phyloP scores from a whole-genome alignment of 495 filamentous ascomycete genomes.

The Letharia columbiana region DNA sequence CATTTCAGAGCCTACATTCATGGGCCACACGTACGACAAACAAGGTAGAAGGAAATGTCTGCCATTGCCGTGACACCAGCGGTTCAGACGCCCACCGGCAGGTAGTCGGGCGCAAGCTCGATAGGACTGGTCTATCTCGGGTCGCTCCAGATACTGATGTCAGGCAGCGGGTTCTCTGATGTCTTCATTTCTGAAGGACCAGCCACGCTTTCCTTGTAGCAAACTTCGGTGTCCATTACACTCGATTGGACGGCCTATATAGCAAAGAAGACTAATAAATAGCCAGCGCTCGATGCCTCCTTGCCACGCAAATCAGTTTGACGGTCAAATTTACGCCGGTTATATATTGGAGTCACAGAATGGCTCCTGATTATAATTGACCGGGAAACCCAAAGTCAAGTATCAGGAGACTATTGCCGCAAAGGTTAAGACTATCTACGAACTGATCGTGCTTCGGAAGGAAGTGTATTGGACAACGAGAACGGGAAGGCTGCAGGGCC shows the following conservation, averaged over 20 bases:
- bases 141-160: background rate
- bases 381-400: background rate
- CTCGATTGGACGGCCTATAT: background rate
- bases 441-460: background rate
- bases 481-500: background rate
- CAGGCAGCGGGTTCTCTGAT: background rate
- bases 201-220: slow-evolving; percentile 1
- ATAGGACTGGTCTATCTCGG: background rate
- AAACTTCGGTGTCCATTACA: background rate
- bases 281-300: background rate
- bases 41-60: background rate
- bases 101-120: background rate
- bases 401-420: background rate
- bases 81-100: background rate
- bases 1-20: background rate
- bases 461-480: background rate
- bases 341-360: background rate
- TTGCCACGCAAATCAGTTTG: background rate
- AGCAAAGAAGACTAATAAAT: background rate
- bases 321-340: background rate
- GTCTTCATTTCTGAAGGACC: background rate
- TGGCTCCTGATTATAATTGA: background rate
- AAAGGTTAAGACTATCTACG: background rate
- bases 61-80: background rate
- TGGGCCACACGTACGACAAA: background rate